Evolutionary conservation across 176 grass and related monocot species (phyloP), one percentile per base, ranked within the genome.

Genomic region (Carex parvula): DNA sequence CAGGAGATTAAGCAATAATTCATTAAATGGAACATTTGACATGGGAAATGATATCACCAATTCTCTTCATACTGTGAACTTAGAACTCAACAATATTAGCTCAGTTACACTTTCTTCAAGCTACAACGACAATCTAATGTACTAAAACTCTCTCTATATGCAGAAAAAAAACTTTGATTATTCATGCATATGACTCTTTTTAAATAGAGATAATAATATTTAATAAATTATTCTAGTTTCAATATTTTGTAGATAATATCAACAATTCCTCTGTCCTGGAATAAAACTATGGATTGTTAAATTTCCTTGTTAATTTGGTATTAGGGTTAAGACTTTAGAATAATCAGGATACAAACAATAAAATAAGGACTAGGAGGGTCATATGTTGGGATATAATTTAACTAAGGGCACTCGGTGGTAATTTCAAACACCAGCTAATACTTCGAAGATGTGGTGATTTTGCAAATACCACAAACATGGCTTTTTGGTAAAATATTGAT

Each of bases 1-100:
- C 92, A 98, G 95, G 80, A 59, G 84, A 90, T 60, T 98, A 29
- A 92, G 63, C 30, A 69, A 93, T 84, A 98, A 98, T 83, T 18
- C 70, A 58, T 86, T 98, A 57, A 93, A 91, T 41, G 91, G 62
- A 18, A 94, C 89, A 2, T 93, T 98, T 84, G 84, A 87, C 84
- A 87, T 98, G 87, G 95, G 92, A 2, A 83, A 53, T 22, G 83
- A 87, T 53, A 41, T 91, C 64, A 84, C 59, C 16, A 21, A 30
- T 0, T 1, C 16, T 13, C 80, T 94, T 21, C 4, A 85, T n/a
- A 39, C 42, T 56, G 87, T 98, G 10, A 90, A 91, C 55, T 11
- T 98, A 17, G 77, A 24, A 81, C 80, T 90, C 80, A 98, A 98
- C 57, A 52, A 58, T 61, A 82, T 98, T 35, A 39, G 44, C 5